Evolutionary conservation across 139 green algal species (phyloP), one percentile per base, ranked within the genome.

Genomic region (Eudorina sp.): DNA sequence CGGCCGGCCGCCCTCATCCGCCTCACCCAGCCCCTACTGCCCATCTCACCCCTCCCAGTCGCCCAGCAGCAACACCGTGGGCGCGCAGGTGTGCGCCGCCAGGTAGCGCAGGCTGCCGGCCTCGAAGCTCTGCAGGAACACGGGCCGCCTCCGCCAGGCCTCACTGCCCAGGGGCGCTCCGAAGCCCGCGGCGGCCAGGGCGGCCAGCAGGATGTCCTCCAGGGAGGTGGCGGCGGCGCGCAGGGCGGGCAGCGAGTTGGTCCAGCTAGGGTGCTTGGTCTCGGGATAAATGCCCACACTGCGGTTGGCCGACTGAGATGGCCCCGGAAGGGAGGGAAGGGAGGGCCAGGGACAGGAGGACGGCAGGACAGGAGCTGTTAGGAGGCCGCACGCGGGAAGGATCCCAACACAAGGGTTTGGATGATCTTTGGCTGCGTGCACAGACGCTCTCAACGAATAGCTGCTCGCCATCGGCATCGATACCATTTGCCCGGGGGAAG

Each of bases 221-320:
- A 88, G 38, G 36, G 3, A 45, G 45, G 45, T 88, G 82, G 53
- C 53, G 66, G 83, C 83, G 51, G 68, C 68, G 34, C 68, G 68
- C 23, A 81, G 4, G 6, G 46, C 38, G 14, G 48, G 38, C 21
- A 73, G 83, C 5, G 68, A 40, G 83, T 88, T 88, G 27, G 68
- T 81, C 86, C 88, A 95, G 21, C 29, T 79, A 23, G 92, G 92
- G 89, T 95, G 89, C 91, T 95, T 95, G 55, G 89, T 90, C 83
- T 95, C 92, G 3, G 92, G 92, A 83, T 94, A 94, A 48, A 94
- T 89, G 40, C 92, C 92, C 14, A 94, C 88, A 23, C 21, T 62
- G 60, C 85, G 74, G 51, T 53, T 45, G 45, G 72, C 72, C 4
- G 73, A 81, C 73, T 81, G 43, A 0, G 14, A 31, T 4, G 64